Evolutionary conservation across 139 green algal genomes (phyloP), one percentile per base, ranked within the genome.

Genomic region (Haematococcus sp.): DNA sequence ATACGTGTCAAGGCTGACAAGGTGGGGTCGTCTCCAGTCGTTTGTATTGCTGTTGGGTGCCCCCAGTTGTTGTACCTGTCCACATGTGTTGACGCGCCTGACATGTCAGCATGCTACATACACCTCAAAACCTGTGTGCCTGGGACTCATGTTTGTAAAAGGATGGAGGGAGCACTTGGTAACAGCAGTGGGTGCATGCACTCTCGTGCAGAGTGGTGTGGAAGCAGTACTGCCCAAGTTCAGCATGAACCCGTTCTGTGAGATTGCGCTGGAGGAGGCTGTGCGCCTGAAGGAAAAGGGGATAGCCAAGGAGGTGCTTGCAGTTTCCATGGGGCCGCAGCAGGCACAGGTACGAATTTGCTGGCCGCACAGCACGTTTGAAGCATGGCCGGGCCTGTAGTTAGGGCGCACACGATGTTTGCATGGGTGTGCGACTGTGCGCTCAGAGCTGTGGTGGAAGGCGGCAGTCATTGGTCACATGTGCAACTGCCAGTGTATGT

Each of bases 161-260:
- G n/a, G n/a, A n/a, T n/a, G n/a, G n/a, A n/a, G n/a, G n/a, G n/a
- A n/a, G n/a, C n/a, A n/a, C n/a, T n/a, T n/a, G n/a, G n/a, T n/a
- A n/a, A n/a, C n/a, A n/a, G n/a, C n/a, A n/a, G n/a, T n/a, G n/a
- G n/a, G n/a, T n/a, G n/a, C n/a, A n/a, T n/a, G n/a, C n/a, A n/a
- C n/a, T n/a, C n/a, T n/a, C n/a, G n/a, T 81, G 71, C 91, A 97
- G 90, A 91, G 35, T 35, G 92, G 92, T 0, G 83, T 98, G 22
- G 93, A 97, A 34, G 83, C 88, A 23, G 49, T 86, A 3, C 85
- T 90, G 28, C 88, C 94, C 20, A 97, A 97, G 75, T 93, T 97
- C 87, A 89, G 80, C 71, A 96, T 98, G 88, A 98, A 98, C 74
- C 94, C 94, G 0, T 98, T 98, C 61, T 98, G 94, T 72, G 94